Conservation (phyloP, 768 basidiomycete genomes). For the Phylloporus arenicola region DNA sequence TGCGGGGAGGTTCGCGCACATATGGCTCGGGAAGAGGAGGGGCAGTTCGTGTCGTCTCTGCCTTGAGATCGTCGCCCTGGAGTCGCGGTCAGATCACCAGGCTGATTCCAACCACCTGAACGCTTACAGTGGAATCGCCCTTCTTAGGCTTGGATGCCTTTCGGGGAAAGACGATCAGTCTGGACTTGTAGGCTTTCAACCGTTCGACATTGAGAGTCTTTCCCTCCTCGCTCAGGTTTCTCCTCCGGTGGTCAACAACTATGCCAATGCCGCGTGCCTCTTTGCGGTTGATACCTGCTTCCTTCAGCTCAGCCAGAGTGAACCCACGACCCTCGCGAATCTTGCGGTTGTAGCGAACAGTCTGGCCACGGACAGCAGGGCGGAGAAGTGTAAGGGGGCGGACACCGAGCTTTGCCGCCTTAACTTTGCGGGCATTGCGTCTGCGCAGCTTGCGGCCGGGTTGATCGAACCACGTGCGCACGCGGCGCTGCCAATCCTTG, state of each 20-base stretch:
- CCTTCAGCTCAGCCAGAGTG: constrained; percentile 90
- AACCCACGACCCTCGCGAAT: constrained; percentile 96
- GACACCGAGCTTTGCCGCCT: constrained; percentile 87
- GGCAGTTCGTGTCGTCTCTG: constrained; percentile 63
- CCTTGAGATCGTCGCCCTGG: constrained; percentile 79
- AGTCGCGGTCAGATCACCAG: constrained; percentile 4
- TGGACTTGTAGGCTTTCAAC: constrained; percentile 87
- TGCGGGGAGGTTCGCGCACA: constrained; percentile 79
- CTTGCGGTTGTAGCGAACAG: constrained; percentile 97
- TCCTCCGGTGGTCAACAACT: constrained; percentile 94
- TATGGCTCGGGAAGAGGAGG: constrained; percentile 64
- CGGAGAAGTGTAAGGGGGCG: constrained; percentile 89
- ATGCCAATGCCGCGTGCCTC: constrained; percentile 91
- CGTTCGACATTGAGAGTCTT: constrained; percentile 93
- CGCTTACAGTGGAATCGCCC: constrained; percentile 84
- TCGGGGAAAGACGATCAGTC: constrained; percentile 94
- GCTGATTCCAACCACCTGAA: background rate
- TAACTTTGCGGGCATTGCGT: constrained; percentile 85
- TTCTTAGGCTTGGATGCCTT: constrained; percentile 94
- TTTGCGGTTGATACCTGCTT: constrained; percentile 90
- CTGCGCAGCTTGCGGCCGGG: constrained; percentile 96
- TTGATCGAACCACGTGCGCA: constrained; percentile 98
- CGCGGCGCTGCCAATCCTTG: constrained; percentile 98
- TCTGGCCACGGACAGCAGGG: constrained; percentile 94
- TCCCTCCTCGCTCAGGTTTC: constrained; percentile 95